Base-by-base conservation (phyloP, 179 eudicot species). In the Silene noctiflora region DNA sequence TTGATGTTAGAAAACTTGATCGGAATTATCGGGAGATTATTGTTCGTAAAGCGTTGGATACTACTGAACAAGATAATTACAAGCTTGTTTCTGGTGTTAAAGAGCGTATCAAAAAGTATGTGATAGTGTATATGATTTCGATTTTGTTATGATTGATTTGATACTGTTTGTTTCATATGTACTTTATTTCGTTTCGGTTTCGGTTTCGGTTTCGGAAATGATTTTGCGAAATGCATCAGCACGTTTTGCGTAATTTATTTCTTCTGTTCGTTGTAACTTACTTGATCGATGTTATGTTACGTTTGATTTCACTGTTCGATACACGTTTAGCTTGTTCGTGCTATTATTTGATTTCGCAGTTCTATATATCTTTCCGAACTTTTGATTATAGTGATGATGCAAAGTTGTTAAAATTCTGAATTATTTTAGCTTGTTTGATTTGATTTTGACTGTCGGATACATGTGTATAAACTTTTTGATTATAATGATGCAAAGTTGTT, bases 61-160 rank as follows among this genome's bases (percentile, higher is more conserved):
- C 98, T 9, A 44, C 86, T 1, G 98, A 90, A 17, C 97, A 92
- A 80, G 96, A 94, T 72, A 89, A 94, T 73, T 88, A 58, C 63
- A 85, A 82, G 46, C 94, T 94, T 42, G 88, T 94, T 56, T 78
- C 91, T 13, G 92, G 88, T 61, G 79, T 94, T 59, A 94, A 92
- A 75, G 91, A 89, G 3, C 94, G 98, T 12, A 90, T 94, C 70
- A 76, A 83, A 25, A 86, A 86, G 98, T 92, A 84, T 73, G 9
- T 9, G 64, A 25, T n/a, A 4, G 6, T 25, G 33, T 59, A 2
- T 42, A 20, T 10, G 42, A 35, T 10, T 24, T 25, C 4, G 4
- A 35, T 20, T 68, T 3, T 64, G 9, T 4, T 2, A 39, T 13
- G 65, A 20, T 66, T 6, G 56, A 46, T 1, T 1, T 65, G 5